Percentiles rank a stretch among this genome's conserved stretches.
Evolutionary conservation across 148 eudicot species (phyloP).

Genomic region (Suaeda aralocaspica): DNA sequence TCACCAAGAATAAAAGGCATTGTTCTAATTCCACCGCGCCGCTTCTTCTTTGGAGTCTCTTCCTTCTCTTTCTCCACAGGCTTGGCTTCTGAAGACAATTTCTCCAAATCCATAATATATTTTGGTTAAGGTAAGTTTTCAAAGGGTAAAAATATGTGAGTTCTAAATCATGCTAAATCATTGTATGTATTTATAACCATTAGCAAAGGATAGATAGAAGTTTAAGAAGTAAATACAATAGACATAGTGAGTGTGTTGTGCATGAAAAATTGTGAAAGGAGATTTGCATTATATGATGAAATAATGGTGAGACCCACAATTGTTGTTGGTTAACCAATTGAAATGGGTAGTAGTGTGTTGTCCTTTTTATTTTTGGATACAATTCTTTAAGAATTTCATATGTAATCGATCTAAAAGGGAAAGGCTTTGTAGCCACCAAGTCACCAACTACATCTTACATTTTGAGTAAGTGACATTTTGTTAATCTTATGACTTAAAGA

Average conservation of each 20-base stretch:
- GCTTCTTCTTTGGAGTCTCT: conserved; percentile 26
- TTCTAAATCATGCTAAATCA: not conserved
- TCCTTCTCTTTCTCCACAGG: conserved; percentile 23
- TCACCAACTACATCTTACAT: too few species aligned
- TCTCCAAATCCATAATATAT: conserved; percentile 29
- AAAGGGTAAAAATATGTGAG: conserved; percentile 11
- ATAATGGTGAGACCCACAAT: too few species aligned
- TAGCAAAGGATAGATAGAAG: too few species aligned
- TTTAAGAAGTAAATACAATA: too few species aligned
- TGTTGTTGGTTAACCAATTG: too few species aligned
- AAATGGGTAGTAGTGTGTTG: not conserved
- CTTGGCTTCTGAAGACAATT: conserved; percentile 1
- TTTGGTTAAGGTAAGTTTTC: not conserved
- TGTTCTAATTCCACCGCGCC: conserved; percentile 65
- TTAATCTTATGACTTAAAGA: too few species aligned
- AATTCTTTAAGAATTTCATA: too few species aligned
- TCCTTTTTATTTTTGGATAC: too few species aligned
- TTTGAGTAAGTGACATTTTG: too few species aligned
- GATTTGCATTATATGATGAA: too few species aligned
- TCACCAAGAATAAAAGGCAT: conserved; percentile 87
- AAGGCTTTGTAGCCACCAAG: too few species aligned
- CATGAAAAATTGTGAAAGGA: not conserved
- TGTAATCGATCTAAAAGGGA: too few species aligned
- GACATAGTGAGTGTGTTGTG: not conserved
- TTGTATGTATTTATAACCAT: conserved; percentile 14